Conservation (phyloP, 2,329 filamentous ascomycete species). For the Trichoderma sp. region DNA sequence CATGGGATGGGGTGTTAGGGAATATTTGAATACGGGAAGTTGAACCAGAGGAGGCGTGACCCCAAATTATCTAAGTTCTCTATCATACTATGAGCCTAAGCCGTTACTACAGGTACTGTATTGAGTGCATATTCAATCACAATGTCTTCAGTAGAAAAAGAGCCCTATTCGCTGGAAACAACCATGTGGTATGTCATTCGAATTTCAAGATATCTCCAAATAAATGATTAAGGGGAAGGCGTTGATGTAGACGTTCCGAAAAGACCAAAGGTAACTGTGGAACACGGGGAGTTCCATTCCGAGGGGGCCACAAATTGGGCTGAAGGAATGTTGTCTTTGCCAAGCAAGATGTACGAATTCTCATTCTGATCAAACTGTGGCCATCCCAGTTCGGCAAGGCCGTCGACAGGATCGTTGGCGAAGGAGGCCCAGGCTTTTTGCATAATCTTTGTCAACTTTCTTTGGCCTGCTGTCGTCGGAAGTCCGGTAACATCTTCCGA, state of each 20-base stretch:
- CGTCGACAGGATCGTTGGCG: background rate
- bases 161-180: no score
- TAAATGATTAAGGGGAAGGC: background rate
- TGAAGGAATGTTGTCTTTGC: background rate
- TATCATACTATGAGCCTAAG: no score
- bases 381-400: background rate
- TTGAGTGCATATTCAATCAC: no score
- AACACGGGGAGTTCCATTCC: background rate
- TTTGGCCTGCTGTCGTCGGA: background rate
- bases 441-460: background rate
- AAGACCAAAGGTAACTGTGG: background rate
- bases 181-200: no score
- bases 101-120: no score
- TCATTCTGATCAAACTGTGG: background rate
- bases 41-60: no score
- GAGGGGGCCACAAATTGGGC: background rate
- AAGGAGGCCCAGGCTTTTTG: background rate
- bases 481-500: background rate
- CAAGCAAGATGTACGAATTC: background rate
- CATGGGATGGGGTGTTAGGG: no score
- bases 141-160: no score
- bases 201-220: background rate
- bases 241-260: background rate
- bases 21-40: no score
- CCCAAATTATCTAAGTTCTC: no score